Conservation (phyloP, 768 basidiomycete species). For the Mycena crocata region DNA sequence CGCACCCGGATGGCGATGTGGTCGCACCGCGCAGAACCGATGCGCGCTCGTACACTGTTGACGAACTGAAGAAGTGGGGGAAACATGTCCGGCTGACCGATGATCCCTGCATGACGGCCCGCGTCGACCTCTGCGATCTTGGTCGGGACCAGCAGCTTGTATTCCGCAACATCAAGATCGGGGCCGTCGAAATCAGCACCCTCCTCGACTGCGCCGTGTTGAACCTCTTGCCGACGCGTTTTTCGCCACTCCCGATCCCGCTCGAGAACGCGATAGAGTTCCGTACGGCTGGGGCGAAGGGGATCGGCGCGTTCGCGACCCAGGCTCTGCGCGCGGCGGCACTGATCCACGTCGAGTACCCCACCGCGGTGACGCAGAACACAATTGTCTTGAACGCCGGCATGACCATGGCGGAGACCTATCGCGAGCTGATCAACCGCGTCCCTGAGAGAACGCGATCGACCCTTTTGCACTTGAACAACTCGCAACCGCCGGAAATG, state of each 20-base stretch:
- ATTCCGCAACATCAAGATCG: conserved; percentile 29
- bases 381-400: conserved; percentile 27
- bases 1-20: not conserved
- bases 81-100: conserved; percentile 21
- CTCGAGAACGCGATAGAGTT: conserved; percentile 28
- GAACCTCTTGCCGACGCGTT: conserved; percentile 17
- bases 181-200: conserved; percentile 24
- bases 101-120: conserved; percentile 16
- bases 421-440: conserved; percentile 25
- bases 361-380: conserved; percentile 24
- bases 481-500: conserved; percentile 19
- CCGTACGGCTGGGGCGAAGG: conserved; percentile 6
- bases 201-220: conserved; percentile 26
- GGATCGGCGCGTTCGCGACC: conserved; percentile 22
- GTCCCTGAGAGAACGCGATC: conserved; percentile 15
- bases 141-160: conserved; percentile 25
- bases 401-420: conserved; percentile 20
- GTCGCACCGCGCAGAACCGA: not conserved
- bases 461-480: conserved; percentile 20
- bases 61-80: conserved; percentile 22
- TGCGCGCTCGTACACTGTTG: conserved; percentile 11
- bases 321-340: conserved; percentile 18
- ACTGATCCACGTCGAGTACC: conserved; percentile 29
- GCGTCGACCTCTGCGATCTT: conserved; percentile 15
- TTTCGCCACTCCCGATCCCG: conserved; percentile 10